phyloP scores from a whole-genome alignment of 495 filamentous ascomycete species.

The Trichoderma parareesei region DNA sequence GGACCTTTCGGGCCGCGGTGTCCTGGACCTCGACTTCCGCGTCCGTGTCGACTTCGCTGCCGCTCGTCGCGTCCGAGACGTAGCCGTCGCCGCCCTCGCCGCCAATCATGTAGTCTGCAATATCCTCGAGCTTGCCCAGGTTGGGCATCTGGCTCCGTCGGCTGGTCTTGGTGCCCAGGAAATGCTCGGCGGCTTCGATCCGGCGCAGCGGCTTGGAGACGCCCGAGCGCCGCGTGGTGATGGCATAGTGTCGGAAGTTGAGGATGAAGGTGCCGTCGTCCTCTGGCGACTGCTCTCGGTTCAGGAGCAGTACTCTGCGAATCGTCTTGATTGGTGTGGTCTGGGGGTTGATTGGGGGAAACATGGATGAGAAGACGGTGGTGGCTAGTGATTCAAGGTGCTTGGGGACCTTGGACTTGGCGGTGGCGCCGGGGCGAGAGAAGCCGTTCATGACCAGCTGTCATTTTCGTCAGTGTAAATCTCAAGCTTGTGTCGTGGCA shows the following conservation, averaged over 20 bases:
- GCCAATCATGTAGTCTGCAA: conserved; percentile 91
- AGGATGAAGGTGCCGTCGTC: conserved; percentile 70
- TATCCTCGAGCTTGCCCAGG: conserved; percentile 81
- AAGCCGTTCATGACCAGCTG: conserved; percentile 99
- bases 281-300: conserved; percentile 55
- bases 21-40: conserved; percentile 90
- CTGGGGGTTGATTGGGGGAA: conserved; percentile 92
- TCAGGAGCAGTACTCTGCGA: conserved; percentile 79
- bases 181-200: conserved; percentile 78
- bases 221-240: conserved; percentile 78
- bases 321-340: conserved; percentile 81
- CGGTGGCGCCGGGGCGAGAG: conserved; percentile 56
- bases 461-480: conserved; percentile 16
- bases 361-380: conserved; percentile 91
- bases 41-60: conserved; percentile 87
- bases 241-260: conserved; percentile 89
- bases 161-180: conserved; percentile 47
- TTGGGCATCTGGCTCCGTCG: conserved; percentile 74
- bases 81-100: conserved; percentile 70
- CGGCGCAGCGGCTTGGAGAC: conserved; percentile 75
- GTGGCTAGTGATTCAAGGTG: conserved; percentile 91
- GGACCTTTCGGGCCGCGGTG: conserved; percentile 60
- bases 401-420: conserved; percentile 57
- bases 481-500: not conserved
- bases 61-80: conserved; percentile 72